A percentile compares a stretch with the other conserved stretches of the same genome.
Conservation (phyloP, 345 rosid genomes). For the Triadica sebifera region DNA sequence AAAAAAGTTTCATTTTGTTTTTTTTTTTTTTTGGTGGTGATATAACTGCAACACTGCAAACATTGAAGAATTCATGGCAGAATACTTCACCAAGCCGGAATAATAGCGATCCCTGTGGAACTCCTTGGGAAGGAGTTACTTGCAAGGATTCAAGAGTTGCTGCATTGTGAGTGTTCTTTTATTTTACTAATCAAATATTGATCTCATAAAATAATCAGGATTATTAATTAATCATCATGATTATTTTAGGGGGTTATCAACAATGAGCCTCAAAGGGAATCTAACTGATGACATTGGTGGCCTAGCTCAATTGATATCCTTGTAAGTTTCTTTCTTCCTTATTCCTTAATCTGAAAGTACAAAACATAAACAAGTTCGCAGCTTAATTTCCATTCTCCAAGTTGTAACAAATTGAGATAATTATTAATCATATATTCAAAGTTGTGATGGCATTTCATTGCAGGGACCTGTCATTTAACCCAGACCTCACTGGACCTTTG, state of each 20-base stretch:
- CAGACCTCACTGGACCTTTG: constrained; percentile 66
- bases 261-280: constrained; percentile 77
- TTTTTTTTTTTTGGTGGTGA: neutral
- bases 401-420: too few species aligned
- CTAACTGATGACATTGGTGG: constrained; percentile 92
- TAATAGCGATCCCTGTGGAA: constrained; percentile 72
- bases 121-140: constrained; percentile 87
- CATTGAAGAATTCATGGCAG: constrained; percentile 69
- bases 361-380: neutral
- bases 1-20: neutral
- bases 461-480: constrained; percentile 89
- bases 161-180: constrained; percentile 54
- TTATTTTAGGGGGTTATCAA: constrained; percentile 66
- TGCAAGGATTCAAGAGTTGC: constrained; percentile 73
- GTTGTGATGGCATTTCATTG: constrained; percentile 2
- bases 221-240: too few species aligned
- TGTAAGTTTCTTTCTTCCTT: constrained; percentile 49
- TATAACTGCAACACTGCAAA: constrained; percentile 66
- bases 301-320: constrained; percentile 68
- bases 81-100: constrained; percentile 78
- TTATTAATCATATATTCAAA: too few species aligned
- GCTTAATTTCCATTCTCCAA: too few species aligned
- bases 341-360: neutral
- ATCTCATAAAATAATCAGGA: too few species aligned
- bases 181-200: neutral